Percentiles rank a stretch among this genome's conserved stretches.
These are phyloP conservation scores for Neobulgaria alba DNA, from an alignment of 2,329 filamentous ascomycete genomes.

Conservation along the genomic window DNA sequence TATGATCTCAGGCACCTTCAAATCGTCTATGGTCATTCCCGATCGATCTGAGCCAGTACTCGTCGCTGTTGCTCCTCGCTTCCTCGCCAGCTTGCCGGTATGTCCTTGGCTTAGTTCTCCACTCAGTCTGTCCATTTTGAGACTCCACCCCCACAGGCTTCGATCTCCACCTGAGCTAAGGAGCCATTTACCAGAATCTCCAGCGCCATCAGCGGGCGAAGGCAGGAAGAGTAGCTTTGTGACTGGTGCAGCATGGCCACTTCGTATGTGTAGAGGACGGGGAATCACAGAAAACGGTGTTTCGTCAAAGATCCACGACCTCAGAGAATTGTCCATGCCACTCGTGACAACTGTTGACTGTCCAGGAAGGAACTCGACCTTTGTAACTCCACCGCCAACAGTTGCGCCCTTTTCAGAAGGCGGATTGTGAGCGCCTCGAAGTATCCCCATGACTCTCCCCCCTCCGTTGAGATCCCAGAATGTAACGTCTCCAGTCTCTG, in stretches of 20 bases:
- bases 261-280: constrained; percentile 74
- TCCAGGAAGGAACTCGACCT: constrained; percentile 78
- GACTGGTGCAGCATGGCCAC: constrained; percentile 81
- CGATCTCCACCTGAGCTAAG: constrained; percentile 82
- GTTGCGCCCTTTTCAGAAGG: constrained; percentile 42
- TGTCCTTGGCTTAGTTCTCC: constrained; percentile 87
- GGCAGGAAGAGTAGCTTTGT: constrained; percentile 79
- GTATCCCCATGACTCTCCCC: constrained; percentile 74
- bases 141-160: constrained; percentile 92
- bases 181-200: constrained; percentile 86
- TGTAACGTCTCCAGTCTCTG: constrained; percentile 75
- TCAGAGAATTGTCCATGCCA: constrained; percentile 86
- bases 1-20: constrained; percentile 88
- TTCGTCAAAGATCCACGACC: constrained; percentile 95
- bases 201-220: constrained; percentile 79
- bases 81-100: constrained; percentile 82
- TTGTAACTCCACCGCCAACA: constrained; percentile 73
- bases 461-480: constrained; percentile 94
- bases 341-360: constrained; percentile 87
- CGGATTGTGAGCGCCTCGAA: constrained; percentile 82
- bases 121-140: constrained; percentile 89
- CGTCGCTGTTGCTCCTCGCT: constrained; percentile 61
- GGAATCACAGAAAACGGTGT: constrained; percentile 82
- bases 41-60: constrained; percentile 49
- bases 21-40: constrained; percentile 57